Percentiles rank a stretch among this genome's conserved stretches.
phyloP scores from a whole-genome alignment of 1,284 basidiomycete species.

The Tylopilus sp. region DNA sequence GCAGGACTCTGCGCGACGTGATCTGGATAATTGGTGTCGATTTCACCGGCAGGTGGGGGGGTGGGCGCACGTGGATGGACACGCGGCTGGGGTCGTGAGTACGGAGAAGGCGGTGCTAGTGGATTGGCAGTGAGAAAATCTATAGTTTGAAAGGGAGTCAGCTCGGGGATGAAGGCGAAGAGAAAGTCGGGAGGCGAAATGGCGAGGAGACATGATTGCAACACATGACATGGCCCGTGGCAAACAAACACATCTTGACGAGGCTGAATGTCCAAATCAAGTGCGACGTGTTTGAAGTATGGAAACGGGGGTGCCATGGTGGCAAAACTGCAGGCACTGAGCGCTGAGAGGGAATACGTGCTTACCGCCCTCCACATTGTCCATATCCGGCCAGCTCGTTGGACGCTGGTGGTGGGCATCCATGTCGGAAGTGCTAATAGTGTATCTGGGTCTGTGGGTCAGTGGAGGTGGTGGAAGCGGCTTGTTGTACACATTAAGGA shows the following conservation, averaged over 20 bases:
- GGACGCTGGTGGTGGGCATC: constrained; percentile 26
- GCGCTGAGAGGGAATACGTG: constrained; percentile 4
- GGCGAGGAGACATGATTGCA: constrained; percentile 12
- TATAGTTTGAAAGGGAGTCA: constrained; percentile 22
- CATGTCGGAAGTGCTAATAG: constrained; percentile 24
- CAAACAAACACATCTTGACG: constrained; percentile 25
- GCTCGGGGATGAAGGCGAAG: constrained; percentile 6
- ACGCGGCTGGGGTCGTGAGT: constrained; percentile 28
- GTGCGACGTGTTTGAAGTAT: constrained; percentile 7
- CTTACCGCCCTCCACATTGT: constrained; percentile 21
- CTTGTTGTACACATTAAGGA: constrained; percentile 23
- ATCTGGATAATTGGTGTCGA: constrained; percentile 20
- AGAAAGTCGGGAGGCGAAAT: constrained; percentile 6
- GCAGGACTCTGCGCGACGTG: constrained; percentile 7
- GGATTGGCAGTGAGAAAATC: constrained; percentile 33
- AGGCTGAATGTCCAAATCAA: constrained; percentile 9
- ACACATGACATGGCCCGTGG: constrained; percentile 23
- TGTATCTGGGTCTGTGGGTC: constrained; percentile 13
- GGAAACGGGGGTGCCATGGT: constrained; percentile 23
- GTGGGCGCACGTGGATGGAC: constrained; percentile 35
- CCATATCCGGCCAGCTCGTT: constrained; percentile 27
- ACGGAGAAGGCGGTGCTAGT: constrained; percentile 30
- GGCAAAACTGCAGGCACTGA: constrained; percentile 7
- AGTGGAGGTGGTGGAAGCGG: constrained; percentile 30
- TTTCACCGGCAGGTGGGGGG: constrained; percentile 21